Evolutionary conservation across 2,329 filamentous ascomycete genomes (phyloP), one percentile per base, ranked within the genome.

Genomic region (Gnomoniopsis smithogilvyi): DNA sequence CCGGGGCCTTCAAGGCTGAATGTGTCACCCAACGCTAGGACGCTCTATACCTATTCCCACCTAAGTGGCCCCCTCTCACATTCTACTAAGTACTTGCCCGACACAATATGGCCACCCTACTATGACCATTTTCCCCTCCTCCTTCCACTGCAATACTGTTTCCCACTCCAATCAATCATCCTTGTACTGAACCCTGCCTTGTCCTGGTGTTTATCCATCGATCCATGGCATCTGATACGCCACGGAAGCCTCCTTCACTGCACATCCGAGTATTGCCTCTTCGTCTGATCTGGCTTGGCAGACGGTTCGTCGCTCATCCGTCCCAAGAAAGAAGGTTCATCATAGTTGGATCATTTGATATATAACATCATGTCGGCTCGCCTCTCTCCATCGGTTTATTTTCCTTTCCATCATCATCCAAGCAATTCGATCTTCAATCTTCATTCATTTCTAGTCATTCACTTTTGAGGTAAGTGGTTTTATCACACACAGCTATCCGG

Each of bases 401-500:
- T 26, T 24, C 38, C 36, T 22, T 30, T 19, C 22, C 22, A 67
- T 69, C 72, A 74, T 71, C 69, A 70, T 70, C 73, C 67, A 67
- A 64, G 45, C 66, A 67, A 64, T 58, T 66, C 65, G 63, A 64
- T 63, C 64, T 67, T 64, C 62, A 57, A 71, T 67, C 67, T 67
- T 70, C 68, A 61, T 72, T 72, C 72, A 69, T 68, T 71, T 68
- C 73, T 74, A 74, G 75, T 77, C 74, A 71, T 75, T 78, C 71
- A 66, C 68, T 75, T 72, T 72, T 76, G 76, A 79, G 77, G 77
- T 78, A 68, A 70, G 73, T 53, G 45, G 15, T n/a, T 41, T n/a
- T 41, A 15, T 41, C 12, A n/a, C 38, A 15, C 15, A 15, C 34
- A n/a, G n/a, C n/a, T n/a, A n/a, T n/a, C n/a, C n/a, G 26, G 4